Percentiles rank a stretch among this genome's conserved stretches.
phyloP scores from a whole-genome alignment of 2,329 filamentous ascomycete species.

The Fusarium longipes region DNA sequence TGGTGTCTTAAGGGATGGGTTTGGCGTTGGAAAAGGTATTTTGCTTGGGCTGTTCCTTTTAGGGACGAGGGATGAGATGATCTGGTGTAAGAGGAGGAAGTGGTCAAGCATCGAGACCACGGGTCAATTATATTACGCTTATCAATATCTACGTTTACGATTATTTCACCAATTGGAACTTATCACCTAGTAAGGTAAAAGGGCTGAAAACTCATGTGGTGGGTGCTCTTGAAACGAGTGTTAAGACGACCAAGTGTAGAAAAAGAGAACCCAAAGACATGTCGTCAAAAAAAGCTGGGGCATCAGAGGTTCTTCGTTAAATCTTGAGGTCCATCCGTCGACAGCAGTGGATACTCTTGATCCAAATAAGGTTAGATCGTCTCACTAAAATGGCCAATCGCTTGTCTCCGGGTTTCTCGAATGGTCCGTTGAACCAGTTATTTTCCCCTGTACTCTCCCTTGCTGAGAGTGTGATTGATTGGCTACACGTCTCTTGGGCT shows the following conservation, averaged over 20 bases:
- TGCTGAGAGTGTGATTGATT: not conserved
- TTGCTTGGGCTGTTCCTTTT: not conserved
- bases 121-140: not conserved
- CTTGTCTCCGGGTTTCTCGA: not conserved
- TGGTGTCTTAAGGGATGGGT: not conserved
- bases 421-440: not conserved
- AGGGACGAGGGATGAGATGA: not conserved
- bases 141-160: not conserved
- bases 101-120: not conserved
- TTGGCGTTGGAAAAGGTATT: not conserved
- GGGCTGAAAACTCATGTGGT: not conserved
- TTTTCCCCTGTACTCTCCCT: not conserved
- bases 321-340: slow-evolving; percentile 12
- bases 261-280: slow-evolving; percentile 11
- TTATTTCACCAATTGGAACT: not conserved
- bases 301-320: slow-evolving; percentile 29
- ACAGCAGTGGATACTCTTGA: not conserved
- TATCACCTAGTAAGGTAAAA: not conserved
- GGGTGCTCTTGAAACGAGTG: not conserved
- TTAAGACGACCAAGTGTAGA: not conserved
- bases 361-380: not conserved
- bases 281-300: slow-evolving; percentile 35
- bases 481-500: too few relatives aligned
- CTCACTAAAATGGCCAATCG: not conserved
- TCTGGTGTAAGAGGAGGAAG: not conserved